Evolutionary conservation across 331 rosid genomes (phyloP).

Genomic region (Dryas integrifolia): DNA sequence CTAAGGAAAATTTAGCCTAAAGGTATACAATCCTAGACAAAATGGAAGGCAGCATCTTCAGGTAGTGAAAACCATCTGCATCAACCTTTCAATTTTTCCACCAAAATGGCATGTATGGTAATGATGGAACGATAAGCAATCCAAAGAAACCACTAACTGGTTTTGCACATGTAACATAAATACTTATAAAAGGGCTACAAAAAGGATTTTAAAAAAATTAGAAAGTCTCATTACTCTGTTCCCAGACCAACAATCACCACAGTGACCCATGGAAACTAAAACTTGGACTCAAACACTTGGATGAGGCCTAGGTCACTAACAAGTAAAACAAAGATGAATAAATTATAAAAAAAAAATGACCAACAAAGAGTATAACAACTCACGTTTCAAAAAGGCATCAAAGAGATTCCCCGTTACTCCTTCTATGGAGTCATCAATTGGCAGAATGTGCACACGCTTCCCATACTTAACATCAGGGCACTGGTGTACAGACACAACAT

Average conservation of each 20-base stretch:
- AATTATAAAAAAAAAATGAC: neutral
- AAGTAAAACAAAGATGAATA: neutral
- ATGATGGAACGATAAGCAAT: neutral
- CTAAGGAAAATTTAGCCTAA: neutral
- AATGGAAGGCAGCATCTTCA: neutral
- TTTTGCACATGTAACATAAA: neutral
- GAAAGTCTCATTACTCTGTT: neutral
- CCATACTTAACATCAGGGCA: slow-evolving; percentile 74
- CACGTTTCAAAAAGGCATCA: slow-evolving; percentile 70
- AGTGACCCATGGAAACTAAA: slow-evolving; percentile 1
- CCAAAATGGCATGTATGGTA: neutral
- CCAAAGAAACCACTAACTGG: neutral
- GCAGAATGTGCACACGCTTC: slow-evolving; percentile 65
- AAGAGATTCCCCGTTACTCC: slow-evolving; percentile 71
- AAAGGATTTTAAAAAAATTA: neutral
- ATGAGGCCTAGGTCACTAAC: neutral
- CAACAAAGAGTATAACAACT: slow-evolving; percentile 22
- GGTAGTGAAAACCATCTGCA: neutral
- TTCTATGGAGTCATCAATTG: slow-evolving; percentile 67
- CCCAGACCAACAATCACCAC: neutral
- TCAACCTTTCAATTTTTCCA: neutral
- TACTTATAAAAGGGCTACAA: neutral
- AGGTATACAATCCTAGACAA: neutral
- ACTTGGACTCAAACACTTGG: neutral
- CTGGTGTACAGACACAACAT: slow-evolving; percentile 73